Percentiles rank a stretch among this genome's conserved stretches.
phyloP scores from a whole-genome alignment of 495 filamentous ascomycete genomes.

The Tuber magnatum region DNA sequence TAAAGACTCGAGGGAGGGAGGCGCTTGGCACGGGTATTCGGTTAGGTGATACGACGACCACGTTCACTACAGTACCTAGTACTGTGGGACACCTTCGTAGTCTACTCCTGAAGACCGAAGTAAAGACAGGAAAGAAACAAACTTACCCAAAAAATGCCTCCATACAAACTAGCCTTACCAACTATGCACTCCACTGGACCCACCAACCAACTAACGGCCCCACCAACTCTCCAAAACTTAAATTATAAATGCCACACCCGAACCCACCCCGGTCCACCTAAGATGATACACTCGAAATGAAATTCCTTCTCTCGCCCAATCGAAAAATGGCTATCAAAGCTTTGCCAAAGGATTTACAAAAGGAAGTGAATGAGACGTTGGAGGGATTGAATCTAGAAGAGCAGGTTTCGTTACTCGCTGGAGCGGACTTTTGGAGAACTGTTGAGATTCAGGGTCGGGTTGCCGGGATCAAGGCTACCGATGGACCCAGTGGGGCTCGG shows the following conservation, averaged over 20 bases:
- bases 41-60: not conserved
- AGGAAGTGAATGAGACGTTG: conserved; percentile 34
- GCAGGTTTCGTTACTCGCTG: conserved; percentile 55
- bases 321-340: not conserved
- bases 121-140: not conserved
- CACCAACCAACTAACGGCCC: not conserved
- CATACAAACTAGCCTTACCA: not conserved
- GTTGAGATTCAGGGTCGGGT: conserved; percentile 55
- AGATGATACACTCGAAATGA: not conserved
- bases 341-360: conserved; percentile 7
- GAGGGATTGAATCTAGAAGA: conserved; percentile 17
- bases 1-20: not conserved
- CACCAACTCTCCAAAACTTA: not conserved
- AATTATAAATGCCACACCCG: not conserved
- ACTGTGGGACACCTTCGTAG: not conserved
- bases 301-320: not conserved
- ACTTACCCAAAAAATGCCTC: not conserved
- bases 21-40: not conserved
- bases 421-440: conserved; percentile 72
- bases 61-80: not conserved
- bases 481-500: conserved; percentile 72
- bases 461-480: conserved; percentile 57
- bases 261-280: not conserved
- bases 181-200: not conserved
- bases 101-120: not conserved